Evolutionary conservation across 23 red algal genomes (phyloP).

Genomic region (Gracilaria vermiculophylla): DNA sequence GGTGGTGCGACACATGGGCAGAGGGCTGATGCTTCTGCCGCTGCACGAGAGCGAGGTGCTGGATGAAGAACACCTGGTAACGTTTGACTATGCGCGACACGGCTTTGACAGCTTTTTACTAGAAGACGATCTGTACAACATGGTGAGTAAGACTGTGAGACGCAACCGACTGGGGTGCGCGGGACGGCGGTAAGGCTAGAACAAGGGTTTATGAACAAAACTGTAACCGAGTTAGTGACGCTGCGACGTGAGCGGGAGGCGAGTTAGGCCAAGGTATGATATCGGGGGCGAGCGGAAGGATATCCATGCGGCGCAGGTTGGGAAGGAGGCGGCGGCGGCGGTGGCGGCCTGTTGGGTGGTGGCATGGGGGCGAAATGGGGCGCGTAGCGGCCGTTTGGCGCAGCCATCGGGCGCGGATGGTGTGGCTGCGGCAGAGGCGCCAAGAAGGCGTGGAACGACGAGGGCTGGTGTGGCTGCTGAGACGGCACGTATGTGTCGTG

Average conservation of each 20-base stretch:
- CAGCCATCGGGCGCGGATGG: no score
- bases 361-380: not conserved
- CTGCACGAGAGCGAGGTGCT: slow-evolving; percentile 17
- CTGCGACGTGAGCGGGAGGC: not conserved
- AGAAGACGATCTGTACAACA: not conserved
- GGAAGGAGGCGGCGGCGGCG: not conserved
- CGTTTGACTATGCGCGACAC: slow-evolving; percentile 24
- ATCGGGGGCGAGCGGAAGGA: not conserved
- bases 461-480: not conserved
- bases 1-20: slow-evolving; percentile 11
- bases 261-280: not conserved
- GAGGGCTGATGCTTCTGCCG: slow-evolving; percentile 41
- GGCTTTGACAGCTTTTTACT: slow-evolving; percentile 12
- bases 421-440: not conserved
- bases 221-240: not conserved
- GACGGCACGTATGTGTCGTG: slow-evolving; percentile 1
- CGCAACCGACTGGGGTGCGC: slow-evolving; percentile 32
- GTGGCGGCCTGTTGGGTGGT: not conserved
- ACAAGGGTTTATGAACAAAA: not conserved
- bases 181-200: no score
- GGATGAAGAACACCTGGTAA: not conserved
- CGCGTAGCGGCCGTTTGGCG: not conserved
- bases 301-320: not conserved
- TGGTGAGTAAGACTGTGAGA: not conserved
- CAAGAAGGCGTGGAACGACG: not conserved